Base-by-base conservation (phyloP, 1,284 basidiomycete species). In the Singerocomus inundabilis region DNA sequence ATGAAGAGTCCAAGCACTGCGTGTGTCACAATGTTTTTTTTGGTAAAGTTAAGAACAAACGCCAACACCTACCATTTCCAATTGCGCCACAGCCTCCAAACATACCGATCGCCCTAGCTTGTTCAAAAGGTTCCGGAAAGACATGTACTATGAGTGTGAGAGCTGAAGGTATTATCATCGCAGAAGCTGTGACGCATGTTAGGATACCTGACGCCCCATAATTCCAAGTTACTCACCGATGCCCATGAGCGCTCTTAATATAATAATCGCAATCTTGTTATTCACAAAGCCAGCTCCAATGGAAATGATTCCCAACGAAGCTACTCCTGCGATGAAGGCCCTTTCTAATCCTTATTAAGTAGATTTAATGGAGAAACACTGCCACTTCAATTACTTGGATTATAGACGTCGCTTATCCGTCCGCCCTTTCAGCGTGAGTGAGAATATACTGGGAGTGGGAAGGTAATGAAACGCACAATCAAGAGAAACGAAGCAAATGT, bases 101-200 rank as follows among this genome's bases (percentile, higher is more conserved):
- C 5, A 73, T 55, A 15, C 70, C 70, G 31, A 79, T 71, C 2
- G 75, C 77, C 29, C 71, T 70, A 35, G 75, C 69, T 60, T 79
- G 78, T 54, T 73, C 69, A 2, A 52, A 49, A 4, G 74, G 69
- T 21, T 77, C 70, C 3, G 74, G 70, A 56, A 78, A 78, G 37
- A 74, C 60, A 26, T 66, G 68, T 11, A 78, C 73, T 24, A 79
- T 66, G 16, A 79, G 69, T 25, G 71, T 66, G 21, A 79, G 59
- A 3, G 77, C 72, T 7, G 77, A 78, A 0, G 77, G 77, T 46
- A 79, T 75, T 7, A 73, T 73, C 64, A 76, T 63, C 5, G 74
- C 67, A n/a, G 70, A 72, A 13, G 68, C 75, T 73, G 53, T 18
- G 15, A 35, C 6, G 8, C 6, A 8, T n/a, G 16, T 67, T 11